Evolutionary conservation across 495 filamentous ascomycete species (phyloP), one percentile per base, ranked within the genome.

Genomic region (Neurospora sp.): DNA sequence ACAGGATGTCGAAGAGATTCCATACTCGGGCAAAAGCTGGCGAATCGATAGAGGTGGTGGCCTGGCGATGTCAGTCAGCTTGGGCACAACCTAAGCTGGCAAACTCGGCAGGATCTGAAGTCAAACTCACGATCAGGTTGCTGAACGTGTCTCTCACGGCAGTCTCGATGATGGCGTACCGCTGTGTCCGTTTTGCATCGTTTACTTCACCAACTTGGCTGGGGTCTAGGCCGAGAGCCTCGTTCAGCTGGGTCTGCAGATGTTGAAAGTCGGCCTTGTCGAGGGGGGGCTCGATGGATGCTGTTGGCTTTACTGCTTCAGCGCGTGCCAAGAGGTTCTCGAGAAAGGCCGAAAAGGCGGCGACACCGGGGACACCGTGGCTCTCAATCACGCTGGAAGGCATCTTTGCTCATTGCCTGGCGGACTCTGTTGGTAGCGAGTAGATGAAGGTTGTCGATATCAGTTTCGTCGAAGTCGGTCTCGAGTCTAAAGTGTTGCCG

Each of bases 1-100:
- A 90, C 10, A 97, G 85, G 48, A 97, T 89, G 80, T 99, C 96
- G 69, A 99, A 87, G 18, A 99, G 86, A 78, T 97, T 94, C 94
- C 94, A 98, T 68, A 98, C 88, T 70, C 89, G 83, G 65, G 93
- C 90, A 75, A 97, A 96, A 0, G 85, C 81, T 61, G 90, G 91
- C 31, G 91, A 88, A 48, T 92, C 86, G 73, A 96, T 96, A 6
- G 89, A 85, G 16, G 86, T 91, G 18, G 86, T 85, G 41, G 91
- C 88, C 91, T 93, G 76, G 46, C 5, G 18, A 69, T 44, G 71
- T 73, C 68, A 72, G 73, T 68, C 72, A 76, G 77, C 53, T 48
- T 42, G 61, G 38, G 46, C 31, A 22, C 70, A 20, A 65, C 53
- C 53, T 65, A 65, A 39, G 20, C 37, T 22, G 69, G 22, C 68